Conservation (phyloP, 192 early-diverging fungal genomes). For the Coemansia sp. region DNA sequence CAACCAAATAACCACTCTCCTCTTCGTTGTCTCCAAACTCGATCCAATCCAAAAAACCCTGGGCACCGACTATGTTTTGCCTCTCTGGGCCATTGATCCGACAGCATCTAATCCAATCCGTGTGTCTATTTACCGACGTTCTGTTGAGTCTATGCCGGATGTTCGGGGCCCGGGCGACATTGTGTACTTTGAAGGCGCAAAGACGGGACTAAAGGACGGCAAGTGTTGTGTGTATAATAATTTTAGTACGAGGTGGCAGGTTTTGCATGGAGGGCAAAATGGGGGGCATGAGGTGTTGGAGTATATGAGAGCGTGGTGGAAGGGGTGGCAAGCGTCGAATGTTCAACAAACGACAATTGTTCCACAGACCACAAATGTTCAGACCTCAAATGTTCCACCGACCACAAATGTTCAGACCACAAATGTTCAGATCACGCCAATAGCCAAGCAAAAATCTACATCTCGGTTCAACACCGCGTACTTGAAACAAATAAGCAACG, state of each 20-base stretch:
- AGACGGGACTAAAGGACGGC: neutral
- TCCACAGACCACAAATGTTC: neutral
- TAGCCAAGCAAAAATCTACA: neutral
- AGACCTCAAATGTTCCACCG: neutral
- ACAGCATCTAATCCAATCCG: neutral
- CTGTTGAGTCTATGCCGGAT: conserved; percentile 11
- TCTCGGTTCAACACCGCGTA: conserved; percentile 12
- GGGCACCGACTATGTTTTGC: conserved; percentile 17
- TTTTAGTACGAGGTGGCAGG: conserved; percentile 13
- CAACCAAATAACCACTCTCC: neutral
- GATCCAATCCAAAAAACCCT: neutral
- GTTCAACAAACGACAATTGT: neutral
- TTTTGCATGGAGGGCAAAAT: neutral
- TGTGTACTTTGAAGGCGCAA: conserved; percentile 14
- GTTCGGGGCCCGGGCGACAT: conserved; percentile 20
- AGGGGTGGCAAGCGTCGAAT: neutral
- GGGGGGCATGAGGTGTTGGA: conserved; percentile 8
- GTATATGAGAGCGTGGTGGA: conserved; percentile 22
- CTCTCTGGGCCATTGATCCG: conserved; percentile 17
- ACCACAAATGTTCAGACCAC: neutral
- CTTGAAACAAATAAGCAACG: conserved; percentile 1
- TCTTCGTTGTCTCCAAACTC: conserved; percentile 6
- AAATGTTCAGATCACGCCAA: neutral
- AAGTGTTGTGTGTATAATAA: conserved; percentile 5
- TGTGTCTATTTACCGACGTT: conserved; percentile 8